Conservation (phyloP, 2,329 filamentous ascomycete species). For the Diaporthe vexans region DNA sequence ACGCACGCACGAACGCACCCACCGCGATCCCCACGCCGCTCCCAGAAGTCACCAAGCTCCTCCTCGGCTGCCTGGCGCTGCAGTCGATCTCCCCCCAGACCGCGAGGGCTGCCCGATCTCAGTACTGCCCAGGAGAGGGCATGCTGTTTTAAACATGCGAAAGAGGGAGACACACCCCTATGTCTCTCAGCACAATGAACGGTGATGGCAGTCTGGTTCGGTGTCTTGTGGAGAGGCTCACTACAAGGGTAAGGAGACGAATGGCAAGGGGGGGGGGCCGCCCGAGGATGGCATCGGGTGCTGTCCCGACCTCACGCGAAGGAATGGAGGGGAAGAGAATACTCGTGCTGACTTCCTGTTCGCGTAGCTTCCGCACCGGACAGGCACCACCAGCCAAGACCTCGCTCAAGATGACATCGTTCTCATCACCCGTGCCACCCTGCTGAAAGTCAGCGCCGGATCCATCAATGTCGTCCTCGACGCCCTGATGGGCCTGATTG, state of each 20-base stretch:
- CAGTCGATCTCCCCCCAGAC: conserved; percentile 10
- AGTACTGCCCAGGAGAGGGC: conserved; percentile 41
- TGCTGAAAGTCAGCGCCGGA: conserved; percentile 71
- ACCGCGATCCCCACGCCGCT: conserved; percentile 1
- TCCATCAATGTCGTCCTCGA: conserved; percentile 69
- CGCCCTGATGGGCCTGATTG: conserved; percentile 68
- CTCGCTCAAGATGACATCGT: conserved; percentile 73
- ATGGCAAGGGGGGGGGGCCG: not conserved
- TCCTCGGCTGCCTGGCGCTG: conserved; percentile 24
- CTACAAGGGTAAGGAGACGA: conserved; percentile 66
- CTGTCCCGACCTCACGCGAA: conserved; percentile 9
- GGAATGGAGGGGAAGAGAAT: conserved; percentile 5
- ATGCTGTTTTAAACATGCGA: conserved; percentile 48
- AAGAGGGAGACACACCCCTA: conserved; percentile 46
- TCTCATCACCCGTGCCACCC: conserved; percentile 71
- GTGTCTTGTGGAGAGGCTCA: conserved; percentile 73
- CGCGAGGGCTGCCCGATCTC: conserved; percentile 31
- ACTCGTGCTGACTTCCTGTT: conserved; percentile 41
- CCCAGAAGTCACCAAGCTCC: not conserved
- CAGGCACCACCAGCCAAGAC: conserved; percentile 69
- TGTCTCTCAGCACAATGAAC: conserved; percentile 62
- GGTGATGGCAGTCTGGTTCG: conserved; percentile 71
- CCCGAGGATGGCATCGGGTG: not conserved
- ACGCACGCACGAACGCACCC: not conserved
- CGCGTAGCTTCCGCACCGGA: conserved; percentile 72